A percentile compares a stretch with the other conserved stretches of the same genome.
Evolutionary conservation across 306 rosid genomes (phyloP).

Genomic region (Castanea mollissima): DNA sequence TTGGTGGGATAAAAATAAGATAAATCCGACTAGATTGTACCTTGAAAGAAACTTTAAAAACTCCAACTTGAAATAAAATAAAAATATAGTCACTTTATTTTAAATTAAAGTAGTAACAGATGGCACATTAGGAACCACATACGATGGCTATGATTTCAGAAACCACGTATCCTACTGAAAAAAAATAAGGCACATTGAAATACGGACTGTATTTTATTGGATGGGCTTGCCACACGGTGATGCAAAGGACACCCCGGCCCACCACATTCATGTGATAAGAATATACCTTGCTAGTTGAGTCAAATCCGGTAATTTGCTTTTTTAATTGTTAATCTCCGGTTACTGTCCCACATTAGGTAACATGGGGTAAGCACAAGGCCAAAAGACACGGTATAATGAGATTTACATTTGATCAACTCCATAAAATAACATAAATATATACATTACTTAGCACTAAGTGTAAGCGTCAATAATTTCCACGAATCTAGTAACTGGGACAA

Average conservation of each 20-base stretch:
- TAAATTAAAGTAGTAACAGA: too few species aligned
- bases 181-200: too few species aligned
- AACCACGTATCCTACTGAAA: too few species aligned
- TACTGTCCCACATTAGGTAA: background rate
- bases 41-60: too few species aligned
- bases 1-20: too few species aligned
- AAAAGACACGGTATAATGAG: slow-evolving; percentile 15
- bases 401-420: slow-evolving; percentile 10
- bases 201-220: too few species aligned
- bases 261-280: background rate
- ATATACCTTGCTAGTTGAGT: background rate
- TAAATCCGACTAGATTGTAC: too few species aligned
- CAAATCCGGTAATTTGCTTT: background rate
- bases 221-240: background rate
- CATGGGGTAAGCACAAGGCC: slow-evolving; percentile 11
- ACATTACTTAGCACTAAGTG: background rate
- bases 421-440: background rate
- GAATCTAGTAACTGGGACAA: background rate
- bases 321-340: background rate
- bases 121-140: too few species aligned
- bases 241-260: background rate
- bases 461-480: background rate
- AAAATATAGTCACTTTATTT: too few species aligned
- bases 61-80: too few species aligned
- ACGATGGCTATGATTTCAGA: too few species aligned